A percentile compares a stretch with the other conserved stretches of the same genome.
Conservation (phyloP, 169 alveolate species). For the Eimeria acervulina region DNA sequence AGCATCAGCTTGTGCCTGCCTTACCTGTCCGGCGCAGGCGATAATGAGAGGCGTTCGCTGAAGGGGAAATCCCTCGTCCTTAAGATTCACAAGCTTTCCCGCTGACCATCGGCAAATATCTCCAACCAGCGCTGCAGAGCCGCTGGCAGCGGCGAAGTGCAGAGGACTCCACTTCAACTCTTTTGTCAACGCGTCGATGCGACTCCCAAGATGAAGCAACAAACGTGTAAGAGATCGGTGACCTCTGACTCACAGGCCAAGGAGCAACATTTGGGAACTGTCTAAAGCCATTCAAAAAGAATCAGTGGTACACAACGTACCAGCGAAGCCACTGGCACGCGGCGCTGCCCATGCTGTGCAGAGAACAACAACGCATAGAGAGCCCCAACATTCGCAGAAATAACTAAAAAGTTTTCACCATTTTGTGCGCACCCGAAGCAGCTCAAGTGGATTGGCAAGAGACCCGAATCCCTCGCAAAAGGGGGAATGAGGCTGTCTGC, state of each 20-base stretch:
- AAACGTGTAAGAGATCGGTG: conserved; percentile 48
- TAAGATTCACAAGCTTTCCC: conserved; percentile 1
- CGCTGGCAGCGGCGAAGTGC: conserved; percentile 44
- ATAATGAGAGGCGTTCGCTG: conserved; percentile 52
- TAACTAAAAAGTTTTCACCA: background rate
- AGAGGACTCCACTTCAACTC: conserved; percentile 27
- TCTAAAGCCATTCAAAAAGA: background rate
- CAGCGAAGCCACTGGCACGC: background rate
- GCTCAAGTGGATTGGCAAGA: conserved; percentile 39
- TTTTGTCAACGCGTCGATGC: conserved; percentile 43
- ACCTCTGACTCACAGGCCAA: background rate
- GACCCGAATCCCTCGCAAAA: conserved; percentile 2
- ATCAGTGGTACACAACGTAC: background rate
- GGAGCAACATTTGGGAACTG: background rate
- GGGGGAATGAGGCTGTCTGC: conserved; percentile 16
- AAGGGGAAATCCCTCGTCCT: conserved; percentile 22
- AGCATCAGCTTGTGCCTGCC: background rate
- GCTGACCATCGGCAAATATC: conserved; percentile 58
- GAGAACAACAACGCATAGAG: background rate
- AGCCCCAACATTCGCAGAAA: background rate
- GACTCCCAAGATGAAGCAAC: conserved; percentile 30
- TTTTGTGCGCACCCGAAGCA: conserved; percentile 42
- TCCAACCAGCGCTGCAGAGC: conserved; percentile 4
- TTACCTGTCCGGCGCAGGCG: conserved; percentile 57
- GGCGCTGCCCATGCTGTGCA: background rate